Evolutionary conservation across 1,139 yeast species (phyloP).

Genomic region (Suhomyces coccinellae): DNA sequence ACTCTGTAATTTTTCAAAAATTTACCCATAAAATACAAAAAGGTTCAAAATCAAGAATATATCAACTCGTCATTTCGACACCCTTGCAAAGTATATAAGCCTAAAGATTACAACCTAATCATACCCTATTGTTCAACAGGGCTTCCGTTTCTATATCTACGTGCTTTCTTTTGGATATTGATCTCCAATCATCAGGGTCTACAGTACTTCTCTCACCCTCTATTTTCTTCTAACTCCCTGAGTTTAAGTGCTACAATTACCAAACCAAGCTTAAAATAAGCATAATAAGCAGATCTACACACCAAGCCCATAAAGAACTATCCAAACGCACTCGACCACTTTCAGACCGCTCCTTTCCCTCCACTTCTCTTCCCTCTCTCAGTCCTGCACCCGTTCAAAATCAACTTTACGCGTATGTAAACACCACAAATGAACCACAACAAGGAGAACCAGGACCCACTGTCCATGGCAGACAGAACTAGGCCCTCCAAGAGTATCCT

Average conservation of each 20-base stretch:
- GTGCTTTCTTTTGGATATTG: no score
- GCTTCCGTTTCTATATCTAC: no score
- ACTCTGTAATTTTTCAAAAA: no score
- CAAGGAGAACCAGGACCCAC: slow-evolving; percentile 12
- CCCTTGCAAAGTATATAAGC: no score
- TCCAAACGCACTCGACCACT: neutral
- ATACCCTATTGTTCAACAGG: no score
- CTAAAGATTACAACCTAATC: no score
- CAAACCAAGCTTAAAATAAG: neutral
- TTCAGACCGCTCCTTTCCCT: no score
- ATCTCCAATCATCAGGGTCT: no score
- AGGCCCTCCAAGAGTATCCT: slow-evolving; percentile 29
- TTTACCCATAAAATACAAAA: no score
- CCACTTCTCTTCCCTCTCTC: neutral
- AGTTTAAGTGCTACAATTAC: neutral
- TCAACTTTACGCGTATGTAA: neutral
- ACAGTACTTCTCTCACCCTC: neutral
- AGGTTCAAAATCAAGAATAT: no score
- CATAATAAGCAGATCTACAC: neutral
- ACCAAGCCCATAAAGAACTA: neutral
- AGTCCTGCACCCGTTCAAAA: neutral
- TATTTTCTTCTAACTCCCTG: neutral
- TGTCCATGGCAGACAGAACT: slow-evolving; percentile 11
- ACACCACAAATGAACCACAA: slow-evolving; percentile 6
- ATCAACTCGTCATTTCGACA: no score